Base-by-base conservation (phyloP, 352 stramenopile genomes). In the Thraustotheca clavata region DNA sequence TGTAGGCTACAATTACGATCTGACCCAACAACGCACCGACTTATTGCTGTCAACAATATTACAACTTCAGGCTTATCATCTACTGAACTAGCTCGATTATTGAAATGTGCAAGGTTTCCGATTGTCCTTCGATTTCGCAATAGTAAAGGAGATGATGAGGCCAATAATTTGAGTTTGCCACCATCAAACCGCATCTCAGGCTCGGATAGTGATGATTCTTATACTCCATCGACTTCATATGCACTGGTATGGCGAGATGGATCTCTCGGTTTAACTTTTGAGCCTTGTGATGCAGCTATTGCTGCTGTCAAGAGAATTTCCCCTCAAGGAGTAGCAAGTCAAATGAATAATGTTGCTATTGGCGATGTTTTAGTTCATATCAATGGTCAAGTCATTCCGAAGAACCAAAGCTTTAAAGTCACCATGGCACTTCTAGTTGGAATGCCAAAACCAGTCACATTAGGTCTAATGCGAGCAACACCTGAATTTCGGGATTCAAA, bases 11-110 rank as follows among this genome's bases (percentile, higher is more conserved):
- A 18, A 6, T n/a, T 65, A 18, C 38, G 40, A 20, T 11, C 7
- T 6, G 36, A 55, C 12, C 20, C 38, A 24, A 31, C 18, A 24
- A 31, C 24, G 24, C 43, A 52, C n/a, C 2, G 3, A 18, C 39
- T 65, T 14, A 46, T 65, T 2, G 57, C 57, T 2, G 57, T 65
- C 40, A 65, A 65, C 40, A 65, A 65, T 46, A 55, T 65, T 12
- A 46, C 57, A 4, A 65, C 57, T 6, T 6, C 12, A 16, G 36
- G 38, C 18, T n/a, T 65, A 4, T 18, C 57, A 32, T n/a, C 57
- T 4, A 2, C n/a, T 2, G 38, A 47, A 18, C 32, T 65, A n/a
- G 38, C 38, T 9, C 9, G 12, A n/a, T n/a, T 65, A 32, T 32
- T 65, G 1, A 40, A 43, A 9, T 27, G n/a, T 32, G 39, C 57